Evolutionary conservation across 2,329 filamentous ascomycete species (phyloP), one percentile per base, ranked within the genome.

Genomic region (Xylariaceae sp.): DNA sequence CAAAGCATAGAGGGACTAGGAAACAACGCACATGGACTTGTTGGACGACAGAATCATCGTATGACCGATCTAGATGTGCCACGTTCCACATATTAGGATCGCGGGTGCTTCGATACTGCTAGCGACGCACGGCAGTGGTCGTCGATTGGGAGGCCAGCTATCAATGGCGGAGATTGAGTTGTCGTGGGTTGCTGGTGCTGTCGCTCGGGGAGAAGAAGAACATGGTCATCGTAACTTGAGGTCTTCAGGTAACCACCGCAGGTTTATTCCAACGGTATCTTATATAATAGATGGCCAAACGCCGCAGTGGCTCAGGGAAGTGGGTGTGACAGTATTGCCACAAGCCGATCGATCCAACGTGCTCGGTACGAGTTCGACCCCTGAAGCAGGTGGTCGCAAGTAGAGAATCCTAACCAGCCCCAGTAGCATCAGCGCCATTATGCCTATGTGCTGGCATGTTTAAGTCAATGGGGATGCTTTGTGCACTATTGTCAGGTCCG

Each of bases 1-100:
- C 21, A 13, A 36, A 34, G 16, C 51, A 34, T 45, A 42, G 26
- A 42, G 37, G 15, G 7, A 42, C 12, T 46, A 10, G 29, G 46
- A 44, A 49, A 52, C 48, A 34, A 66, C 63, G 58, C 62, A 66
- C 63, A 55, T 63, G 59, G 57, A 62, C 49, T 55, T 56, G 60
- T 41, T 59, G 56, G 43, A 61, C 46, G 41, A 59, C 55, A 41
- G 60, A 54, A 51, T 59, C 54, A 51, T 59, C 61, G 60, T 61
- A 63, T 54, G 59, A 50, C 60, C 55, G 59, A 53, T 53, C 51
- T 52, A 55, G 53, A 45, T 65, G 63, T 49, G 53, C 60, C 57
- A 63, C 59, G 58, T 66, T 64, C 61, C 63, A 61, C 58, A 58
- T 63, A 49, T 46, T 58, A 49, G 34, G 18, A 32, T 47, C 49